Conservation (phyloP, 2,329 filamentous ascomycete species). For the Davidsoniella australis region DNA sequence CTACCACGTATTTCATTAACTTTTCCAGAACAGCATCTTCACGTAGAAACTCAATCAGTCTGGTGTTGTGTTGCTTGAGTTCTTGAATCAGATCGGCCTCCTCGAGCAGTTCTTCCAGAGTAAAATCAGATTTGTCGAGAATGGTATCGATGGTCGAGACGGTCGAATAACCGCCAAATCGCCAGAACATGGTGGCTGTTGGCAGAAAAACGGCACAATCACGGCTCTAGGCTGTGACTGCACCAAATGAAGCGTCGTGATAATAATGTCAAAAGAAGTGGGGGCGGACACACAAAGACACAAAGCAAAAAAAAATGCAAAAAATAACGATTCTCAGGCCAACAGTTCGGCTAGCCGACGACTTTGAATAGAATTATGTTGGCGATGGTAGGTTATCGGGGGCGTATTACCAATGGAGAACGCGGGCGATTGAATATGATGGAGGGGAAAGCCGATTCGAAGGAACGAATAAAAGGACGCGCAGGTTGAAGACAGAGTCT, state of each 20-base stretch:
- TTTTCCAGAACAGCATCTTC: conserved; percentile 71
- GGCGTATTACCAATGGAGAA: neutral
- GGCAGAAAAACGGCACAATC: neutral
- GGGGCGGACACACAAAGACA: neutral
- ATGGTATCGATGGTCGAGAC: conserved; percentile 92
- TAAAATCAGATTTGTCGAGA: conserved; percentile 91
- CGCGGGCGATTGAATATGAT: neutral
- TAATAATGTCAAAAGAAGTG: neutral
- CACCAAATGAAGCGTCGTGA: neutral
- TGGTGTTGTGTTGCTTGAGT: conserved; percentile 94
- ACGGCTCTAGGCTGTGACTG: neutral
- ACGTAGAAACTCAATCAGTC: conserved; percentile 88
- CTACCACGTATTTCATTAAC: conserved; percentile 81
- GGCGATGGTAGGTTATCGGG: too few relatives aligned
- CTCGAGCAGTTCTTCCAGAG: conserved; percentile 86
- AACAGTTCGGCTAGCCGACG: too few relatives aligned
- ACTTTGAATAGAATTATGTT: too few relatives aligned
- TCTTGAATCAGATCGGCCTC: conserved; percentile 94
- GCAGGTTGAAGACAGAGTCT: too few relatives aligned
- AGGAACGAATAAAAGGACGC: neutral
- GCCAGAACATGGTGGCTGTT: conserved; percentile 85
- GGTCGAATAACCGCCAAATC: conserved; percentile 96
- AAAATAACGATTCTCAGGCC: too few relatives aligned
- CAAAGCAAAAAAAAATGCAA: neutral
- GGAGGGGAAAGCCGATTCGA: neutral